Base-by-base conservation (phyloP, 2,329 filamentous ascomycete genomes). In the Lecanoromycetidae sp. region DNA sequence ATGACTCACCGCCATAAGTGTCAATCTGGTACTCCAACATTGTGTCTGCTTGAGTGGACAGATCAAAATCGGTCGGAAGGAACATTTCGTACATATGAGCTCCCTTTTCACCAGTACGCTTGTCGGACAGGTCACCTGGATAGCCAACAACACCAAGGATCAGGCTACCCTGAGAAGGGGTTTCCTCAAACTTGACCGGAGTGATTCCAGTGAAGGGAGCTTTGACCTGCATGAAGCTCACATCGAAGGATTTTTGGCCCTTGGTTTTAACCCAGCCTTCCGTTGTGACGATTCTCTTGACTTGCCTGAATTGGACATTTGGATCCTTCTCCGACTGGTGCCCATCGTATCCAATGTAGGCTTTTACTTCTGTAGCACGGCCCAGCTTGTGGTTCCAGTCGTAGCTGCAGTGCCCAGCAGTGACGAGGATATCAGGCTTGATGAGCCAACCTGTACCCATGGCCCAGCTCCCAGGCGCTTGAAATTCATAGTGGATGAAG, bases 311-410 rank as follows among this genome's bases (percentile, higher is more conserved):
- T 33, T 57, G 49, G 30, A 56, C 53, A 30, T 40, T 46, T 9
- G 51, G 43, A 36, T 22, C 52, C 19, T 43, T 57, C 44, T 46
- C 44, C 8, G 55, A 51, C 13, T 40, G 45, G 1, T 52, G 49
- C 2, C 61, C 61, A 1, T 54, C 46, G 42, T 65, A 64, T n/a
- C 63, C 62, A 9, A 65, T 61, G 39, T 60, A 65, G 40, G 55
- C 60, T 50, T 60, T 63, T 47, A 63, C 56, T 38, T 61, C 52
- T 0, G 48, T 54, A 1, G 57, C 52, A 2, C 54, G 43, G 1
- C 53, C 54, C 1, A 59, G 35, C 4, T 54, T 49, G 13, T 54
- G 53, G 13, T 40, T 58, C 13, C 49, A 55, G 23, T 61, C 54
- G 20, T 53, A 60, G 20, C 54, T 51, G n/a, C 44, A 45, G 30